Base-by-base conservation (phyloP, 106 monocot species). In the Posidonia australis region DNA sequence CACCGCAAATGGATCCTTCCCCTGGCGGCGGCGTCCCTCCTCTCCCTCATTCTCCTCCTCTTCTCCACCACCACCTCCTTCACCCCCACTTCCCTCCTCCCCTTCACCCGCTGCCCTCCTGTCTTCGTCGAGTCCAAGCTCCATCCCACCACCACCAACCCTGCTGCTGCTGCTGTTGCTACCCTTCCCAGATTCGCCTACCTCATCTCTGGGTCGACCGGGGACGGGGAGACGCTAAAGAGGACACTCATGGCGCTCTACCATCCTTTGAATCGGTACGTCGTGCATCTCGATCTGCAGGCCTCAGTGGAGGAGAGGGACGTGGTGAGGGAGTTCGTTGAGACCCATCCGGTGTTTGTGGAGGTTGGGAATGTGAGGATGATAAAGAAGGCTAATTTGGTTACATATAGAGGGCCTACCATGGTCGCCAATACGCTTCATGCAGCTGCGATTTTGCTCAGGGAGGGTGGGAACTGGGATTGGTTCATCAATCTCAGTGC, bases 401-500 rank as follows among this genome's bases (percentile, higher is more conserved):
- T 85, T 26, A 88, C 92, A 6, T 83, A 93, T 28, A 46, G 83
- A 1, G 92, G 88, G 7, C 92, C 92, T 5, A 93, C 88, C 22
- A 88, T 88, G 88, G 93, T 93, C 11, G 83, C 88, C 54, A 88
- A 78, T 61, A 85, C 88, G 4, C 79, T 93, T 19, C 88, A 93
- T 53, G 93, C 88, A 10, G 88, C 88, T 0, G 93, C 88, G 11
- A 64, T 88, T 1, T 48, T 93, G 70, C 66, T 93, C 36, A 54
- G 65, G 46, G 76, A 86, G 43, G 71, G 67, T 0, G 72, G 67
- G 7, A 79, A 82, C 1, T 93, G 93, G 93, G 88, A 86, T 26
- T 93, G 93, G 93, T 93, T 93, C 60, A 83, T 93, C 59, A 93
- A 93, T 66, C 77, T 93, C 46, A 83, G 83, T 44, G 82, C 85